Base-by-base conservation (phyloP, 345 rosid genomes). In the Populus simonii region DNA sequence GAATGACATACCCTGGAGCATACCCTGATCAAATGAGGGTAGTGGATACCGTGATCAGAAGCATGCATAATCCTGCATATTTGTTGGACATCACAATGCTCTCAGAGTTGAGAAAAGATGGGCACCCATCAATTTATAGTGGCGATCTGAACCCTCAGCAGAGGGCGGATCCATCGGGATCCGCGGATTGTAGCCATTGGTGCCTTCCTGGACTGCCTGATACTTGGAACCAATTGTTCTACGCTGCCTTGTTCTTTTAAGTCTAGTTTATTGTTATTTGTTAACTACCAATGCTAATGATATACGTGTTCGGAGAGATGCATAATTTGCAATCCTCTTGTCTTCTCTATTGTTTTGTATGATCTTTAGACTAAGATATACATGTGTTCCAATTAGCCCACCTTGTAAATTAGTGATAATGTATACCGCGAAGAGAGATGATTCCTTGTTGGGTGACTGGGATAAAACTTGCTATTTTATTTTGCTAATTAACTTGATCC, bases 161-260 rank as follows among this genome's bases (percentile, higher is more conserved):
- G 70, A 88, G 87, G 79, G 91, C 92, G 61, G 89, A 87, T 79
- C 98, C 99, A 0, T 84, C 59, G 7, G 85, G 85, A 35, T 91
- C 92, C 35, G 96, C 98, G 15, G 99, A 96, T 84, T 93, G 99
- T 82, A 96, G 99, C 88, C 99, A 96, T 78, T 96, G 99, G 99
- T 96, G 99, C 88, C 96, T 96, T 73, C 99, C 99, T 76, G 99
- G 99, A 45, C 81, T 96, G 59, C 98, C 97, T 70, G 99, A 96
- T 80, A 89, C 97, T 74, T 93, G 99, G 99, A 96, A 92, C 84
- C 90, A 93, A 74, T 79, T 96, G 35, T 83, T 96, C 68, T 92
- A 89, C 61, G 84, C 94, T 67, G 80, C 86, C 65, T 81, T 92
- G 86, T 82, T 95, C 82, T 89, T 80, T 76, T 89, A 74, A 80